Percentiles rank a stretch among this genome's conserved stretches.
Conservation (phyloP, 2,329 filamentous ascomycete species). For the Phoma herbarum region DNA sequence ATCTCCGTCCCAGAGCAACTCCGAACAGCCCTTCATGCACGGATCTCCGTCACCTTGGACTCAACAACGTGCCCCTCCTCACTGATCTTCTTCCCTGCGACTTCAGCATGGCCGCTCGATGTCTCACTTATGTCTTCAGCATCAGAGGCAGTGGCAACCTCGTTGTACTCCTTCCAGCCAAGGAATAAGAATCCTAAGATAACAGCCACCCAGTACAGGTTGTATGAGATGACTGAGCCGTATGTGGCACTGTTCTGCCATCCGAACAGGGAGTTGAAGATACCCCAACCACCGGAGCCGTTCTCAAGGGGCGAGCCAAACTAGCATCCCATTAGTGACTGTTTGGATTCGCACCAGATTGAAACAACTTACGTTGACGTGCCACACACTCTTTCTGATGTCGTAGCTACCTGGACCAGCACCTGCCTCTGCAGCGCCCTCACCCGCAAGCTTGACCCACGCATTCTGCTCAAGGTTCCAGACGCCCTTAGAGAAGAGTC, state of each 20-base stretch:
- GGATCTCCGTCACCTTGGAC: slow-evolving; percentile 27
- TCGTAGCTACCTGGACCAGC: slow-evolving; percentile 80
- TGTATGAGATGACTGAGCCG: slow-evolving; percentile 86
- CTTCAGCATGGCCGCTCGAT: slow-evolving; percentile 26
- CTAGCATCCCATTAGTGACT: slow-evolving; percentile 50
- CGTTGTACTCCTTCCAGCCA: slow-evolving; percentile 70
- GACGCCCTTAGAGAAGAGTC: slow-evolving; percentile 78
- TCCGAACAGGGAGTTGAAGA: slow-evolving; percentile 85
- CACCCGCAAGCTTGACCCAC: slow-evolving; percentile 72
- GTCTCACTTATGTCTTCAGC: slow-evolving; percentile 22
- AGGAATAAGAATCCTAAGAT: slow-evolving; percentile 71
- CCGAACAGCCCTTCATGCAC: slow-evolving; percentile 3
- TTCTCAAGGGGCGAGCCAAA: slow-evolving; percentile 80
- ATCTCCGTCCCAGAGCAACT: neutral
- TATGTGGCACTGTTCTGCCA: slow-evolving; percentile 92
- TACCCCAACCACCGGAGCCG: slow-evolving; percentile 81
- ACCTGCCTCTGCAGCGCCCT: slow-evolving; percentile 69
- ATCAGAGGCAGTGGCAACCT: slow-evolving; percentile 18
- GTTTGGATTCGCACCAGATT: neutral
- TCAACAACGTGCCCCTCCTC: slow-evolving; percentile 25
- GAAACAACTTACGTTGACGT: slow-evolving; percentile 71
- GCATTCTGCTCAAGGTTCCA: slow-evolving; percentile 76
- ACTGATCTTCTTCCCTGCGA: slow-evolving; percentile 28
- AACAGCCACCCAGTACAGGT: slow-evolving; percentile 82
- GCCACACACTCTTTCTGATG: slow-evolving; percentile 80